A percentile compares a stretch with the other conserved stretches of the same genome.
phyloP scores from a whole-genome alignment of 345 rosid species.

The Brassica juncea region DNA sequence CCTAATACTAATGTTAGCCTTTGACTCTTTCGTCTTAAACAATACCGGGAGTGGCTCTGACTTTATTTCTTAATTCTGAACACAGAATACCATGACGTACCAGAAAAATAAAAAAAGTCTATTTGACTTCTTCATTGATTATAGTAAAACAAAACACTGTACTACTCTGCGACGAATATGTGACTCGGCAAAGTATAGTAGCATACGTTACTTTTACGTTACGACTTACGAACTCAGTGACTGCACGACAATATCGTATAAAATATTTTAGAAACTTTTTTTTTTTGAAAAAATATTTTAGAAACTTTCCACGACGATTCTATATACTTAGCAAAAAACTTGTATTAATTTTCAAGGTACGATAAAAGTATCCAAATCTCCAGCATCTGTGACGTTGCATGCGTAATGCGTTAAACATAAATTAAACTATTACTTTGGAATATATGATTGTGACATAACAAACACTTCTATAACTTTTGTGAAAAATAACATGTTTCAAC shows the following conservation, averaged over 20 bases:
- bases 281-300: not conserved
- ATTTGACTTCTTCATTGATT: slow-evolving; percentile 2
- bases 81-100: too few species aligned
- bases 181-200: slow-evolving; percentile 30
- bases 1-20: too few species aligned
- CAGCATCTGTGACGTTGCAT: not conserved
- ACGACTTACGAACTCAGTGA: not conserved
- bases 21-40: too few species aligned
- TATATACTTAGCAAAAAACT: not conserved
- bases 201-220: not conserved
- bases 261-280: not conserved
- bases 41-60: too few species aligned
- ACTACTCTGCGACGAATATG: not conserved
- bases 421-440: not conserved
- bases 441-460: not conserved
- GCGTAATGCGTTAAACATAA: not conserved
- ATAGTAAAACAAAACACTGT: not conserved
- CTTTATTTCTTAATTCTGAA: too few species aligned
- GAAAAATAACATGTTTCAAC: not conserved
- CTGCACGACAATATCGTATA: slow-evolving; percentile 4
- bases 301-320: not conserved
- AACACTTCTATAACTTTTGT: not conserved
- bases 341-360: not conserved
- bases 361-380: not conserved
- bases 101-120: not conserved